phyloP scores from a whole-genome alignment of 1,139 yeast genomes.

The Saccharomycopsis crataegensis region DNA sequence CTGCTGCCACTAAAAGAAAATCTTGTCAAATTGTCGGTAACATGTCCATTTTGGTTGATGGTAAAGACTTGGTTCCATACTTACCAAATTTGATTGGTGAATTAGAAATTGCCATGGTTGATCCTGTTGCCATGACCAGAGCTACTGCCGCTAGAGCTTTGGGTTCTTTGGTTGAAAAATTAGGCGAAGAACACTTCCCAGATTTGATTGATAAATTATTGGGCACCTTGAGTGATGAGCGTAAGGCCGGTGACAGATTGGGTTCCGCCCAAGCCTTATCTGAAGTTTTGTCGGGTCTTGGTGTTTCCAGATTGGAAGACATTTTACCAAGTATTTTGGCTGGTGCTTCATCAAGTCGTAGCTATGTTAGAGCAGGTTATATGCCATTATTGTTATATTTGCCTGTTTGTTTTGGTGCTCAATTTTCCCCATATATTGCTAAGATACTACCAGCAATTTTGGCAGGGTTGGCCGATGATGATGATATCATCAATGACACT shows the following conservation, averaged over 20 bases:
- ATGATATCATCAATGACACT: conserved; percentile 81
- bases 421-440: conserved; percentile 81
- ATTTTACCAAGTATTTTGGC: conserved; percentile 71
- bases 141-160: conserved; percentile 97
- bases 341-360: conserved; percentile 60
- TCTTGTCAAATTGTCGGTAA: conserved; percentile 98
- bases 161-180: conserved; percentile 90
- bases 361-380: conserved; percentile 82
- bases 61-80: conserved; percentile 80
- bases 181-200: conserved; percentile 96
- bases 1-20: conserved; percentile 85
- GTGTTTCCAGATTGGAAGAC: conserved; percentile 80
- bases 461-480: conserved; percentile 83
- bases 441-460: conserved; percentile 86
- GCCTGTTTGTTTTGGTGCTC: conserved; percentile 92
- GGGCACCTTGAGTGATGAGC: conserved; percentile 68
- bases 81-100: conserved; percentile 69
- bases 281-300: conserved; percentile 89
- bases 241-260: conserved; percentile 83
- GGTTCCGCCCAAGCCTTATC: conserved; percentile 98
- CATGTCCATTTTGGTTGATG: conserved; percentile 92
- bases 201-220: conserved; percentile 77
- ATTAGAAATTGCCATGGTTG: conserved; percentile 92
- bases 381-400: conserved; percentile 84
- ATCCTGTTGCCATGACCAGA: conserved; percentile 95